These are phyloP conservation scores for Schwanniomyces polymorphus DNA, from an alignment of 805 yeast genomes.

Conservation along the genomic window DNA sequence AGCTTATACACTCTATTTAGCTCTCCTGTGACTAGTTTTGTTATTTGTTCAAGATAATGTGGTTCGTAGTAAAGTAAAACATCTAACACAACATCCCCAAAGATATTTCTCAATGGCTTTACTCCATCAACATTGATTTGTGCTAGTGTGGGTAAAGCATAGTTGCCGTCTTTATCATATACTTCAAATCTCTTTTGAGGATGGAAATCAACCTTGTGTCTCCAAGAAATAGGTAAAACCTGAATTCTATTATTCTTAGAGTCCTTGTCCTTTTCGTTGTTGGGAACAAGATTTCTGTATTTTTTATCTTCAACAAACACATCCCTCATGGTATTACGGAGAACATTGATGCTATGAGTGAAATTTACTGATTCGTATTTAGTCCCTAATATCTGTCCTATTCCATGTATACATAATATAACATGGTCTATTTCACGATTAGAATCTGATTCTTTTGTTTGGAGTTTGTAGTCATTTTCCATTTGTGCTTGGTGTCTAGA, in stretches of 20 bases:
- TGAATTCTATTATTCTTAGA: constrained; percentile 64
- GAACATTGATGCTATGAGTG: constrained; percentile 74
- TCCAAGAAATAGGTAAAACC: constrained; percentile 89
- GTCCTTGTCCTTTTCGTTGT: constrained; percentile 18
- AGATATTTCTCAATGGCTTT: constrained; percentile 68
- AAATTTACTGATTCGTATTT: constrained; percentile 81
- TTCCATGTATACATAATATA: constrained; percentile 90
- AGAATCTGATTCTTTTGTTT: constrained; percentile 16
- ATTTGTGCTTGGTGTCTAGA: constrained; percentile 43
- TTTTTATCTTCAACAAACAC: constrained; percentile 43
- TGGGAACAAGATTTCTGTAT: constrained; percentile 37
- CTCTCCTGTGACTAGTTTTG: constrained; percentile 59
- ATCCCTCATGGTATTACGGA: constrained; percentile 58
- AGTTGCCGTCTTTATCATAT: constrained; percentile 35
- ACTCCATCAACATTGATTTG: constrained; percentile 80
- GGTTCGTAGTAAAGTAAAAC: constrained; percentile 79
- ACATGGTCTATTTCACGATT: constrained; percentile 55
- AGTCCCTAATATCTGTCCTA: constrained; percentile 84
- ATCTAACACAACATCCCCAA: constrained; percentile 88
- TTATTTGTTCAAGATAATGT: constrained; percentile 58
- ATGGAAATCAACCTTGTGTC: constrained; percentile 70
- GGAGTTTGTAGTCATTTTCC: constrained; percentile 50
- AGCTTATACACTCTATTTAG: constrained; percentile 61
- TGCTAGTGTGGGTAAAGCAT: constrained; percentile 58
- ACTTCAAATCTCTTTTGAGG: constrained; percentile 43